These are phyloP conservation scores for Myxozyma melibiosi DNA, from an alignment of 805 yeast genomes.

Conservation along the genomic window DNA sequence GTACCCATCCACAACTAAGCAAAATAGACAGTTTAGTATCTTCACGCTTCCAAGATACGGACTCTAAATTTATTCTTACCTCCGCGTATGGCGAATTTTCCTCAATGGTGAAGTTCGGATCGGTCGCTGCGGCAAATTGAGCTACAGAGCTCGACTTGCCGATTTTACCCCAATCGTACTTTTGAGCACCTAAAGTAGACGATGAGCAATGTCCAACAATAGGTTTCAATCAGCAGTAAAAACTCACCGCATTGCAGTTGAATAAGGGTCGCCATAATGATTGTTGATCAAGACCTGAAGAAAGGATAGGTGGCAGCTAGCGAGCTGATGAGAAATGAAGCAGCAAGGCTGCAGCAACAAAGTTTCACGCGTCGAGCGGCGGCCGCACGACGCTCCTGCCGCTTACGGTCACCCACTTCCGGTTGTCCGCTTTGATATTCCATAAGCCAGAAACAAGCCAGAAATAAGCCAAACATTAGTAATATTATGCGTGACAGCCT, in stretches of 20 bases:
- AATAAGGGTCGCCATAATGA: constrained; percentile 33
- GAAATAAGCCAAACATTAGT: too few species aligned
- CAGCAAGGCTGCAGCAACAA: not conserved
- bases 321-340: not conserved
- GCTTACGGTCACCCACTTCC: too few species aligned
- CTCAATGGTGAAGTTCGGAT: constrained; percentile 62
- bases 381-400: too few species aligned
- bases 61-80: constrained; percentile 19
- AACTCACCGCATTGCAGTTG: constrained; percentile 44
- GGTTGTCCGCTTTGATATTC: too few species aligned
- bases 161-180: constrained; percentile 53
- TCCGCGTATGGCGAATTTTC: constrained; percentile 91
- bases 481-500: too few species aligned
- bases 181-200: constrained; percentile 26
- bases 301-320: not conserved
- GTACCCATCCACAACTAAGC: constrained; percentile 93
- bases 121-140: constrained; percentile 72
- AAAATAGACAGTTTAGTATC: not conserved
- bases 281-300: not conserved
- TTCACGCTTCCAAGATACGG: not conserved
- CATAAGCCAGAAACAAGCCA: too few species aligned
- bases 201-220: not conserved
- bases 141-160: constrained; percentile 90
- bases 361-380: too few species aligned
- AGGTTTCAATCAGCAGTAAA: not conserved